phyloP scores from a whole-genome alignment of 2,329 filamentous ascomycete species.

The Aspergillus uvarum region DNA sequence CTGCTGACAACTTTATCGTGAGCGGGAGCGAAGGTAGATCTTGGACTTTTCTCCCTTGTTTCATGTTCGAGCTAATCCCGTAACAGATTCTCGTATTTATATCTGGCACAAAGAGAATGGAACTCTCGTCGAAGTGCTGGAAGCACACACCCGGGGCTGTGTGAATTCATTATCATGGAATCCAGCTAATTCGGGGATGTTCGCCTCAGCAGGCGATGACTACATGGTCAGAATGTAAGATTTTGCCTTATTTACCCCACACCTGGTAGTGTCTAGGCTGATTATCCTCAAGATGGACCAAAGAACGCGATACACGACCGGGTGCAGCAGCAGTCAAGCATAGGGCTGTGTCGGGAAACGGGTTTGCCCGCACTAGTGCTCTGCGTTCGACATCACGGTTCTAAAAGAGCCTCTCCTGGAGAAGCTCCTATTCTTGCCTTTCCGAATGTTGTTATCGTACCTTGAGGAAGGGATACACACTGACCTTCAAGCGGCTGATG shows the following conservation, averaged over 20 bases:
- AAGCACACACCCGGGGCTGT: constrained; percentile 70
- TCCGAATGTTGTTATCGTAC: background rate
- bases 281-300: constrained; percentile 33
- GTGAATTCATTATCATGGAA: constrained; percentile 92
- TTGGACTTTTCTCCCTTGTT: background rate
- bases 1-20: constrained; percentile 85
- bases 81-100: constrained; percentile 66
- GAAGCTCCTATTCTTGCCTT: constrained; percentile 8
- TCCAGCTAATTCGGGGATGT: constrained; percentile 75
- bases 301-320: constrained; percentile 32
- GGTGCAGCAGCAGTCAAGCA: constrained; percentile 27
- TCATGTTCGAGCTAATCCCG: constrained; percentile 22
- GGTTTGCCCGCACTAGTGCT: constrained; percentile 42
- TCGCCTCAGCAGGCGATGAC: constrained; percentile 91
- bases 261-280: constrained; percentile 3
- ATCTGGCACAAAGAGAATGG: constrained; percentile 91
- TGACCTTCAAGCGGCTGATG: background rate
- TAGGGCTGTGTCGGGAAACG: constrained; percentile 32
- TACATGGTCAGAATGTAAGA: constrained; percentile 79
- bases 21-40: constrained; percentile 82
- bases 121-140: constrained; percentile 69
- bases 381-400: constrained; percentile 41
- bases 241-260: background rate
- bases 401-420: constrained; percentile 16
- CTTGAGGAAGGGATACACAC: background rate